phyloP scores from a whole-genome alignment of 177 flowering plant genomes.

The Vitis hybrid region DNA sequence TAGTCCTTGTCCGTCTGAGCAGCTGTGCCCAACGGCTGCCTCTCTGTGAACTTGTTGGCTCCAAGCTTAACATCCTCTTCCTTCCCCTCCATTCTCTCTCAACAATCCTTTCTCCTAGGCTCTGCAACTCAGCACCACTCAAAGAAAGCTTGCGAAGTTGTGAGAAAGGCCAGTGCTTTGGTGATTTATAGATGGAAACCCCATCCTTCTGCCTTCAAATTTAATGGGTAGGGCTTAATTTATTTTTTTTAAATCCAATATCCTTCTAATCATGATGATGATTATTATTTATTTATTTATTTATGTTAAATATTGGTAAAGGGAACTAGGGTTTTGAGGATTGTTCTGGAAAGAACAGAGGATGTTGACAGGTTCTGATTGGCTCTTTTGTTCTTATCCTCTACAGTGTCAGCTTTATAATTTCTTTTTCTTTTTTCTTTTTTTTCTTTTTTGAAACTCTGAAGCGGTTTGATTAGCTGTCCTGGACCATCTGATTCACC shows the following conservation, averaged over 20 bases:
- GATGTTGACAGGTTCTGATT: conserved; percentile 31
- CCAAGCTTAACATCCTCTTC: conserved; percentile 89
- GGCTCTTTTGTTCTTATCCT: conserved; percentile 35
- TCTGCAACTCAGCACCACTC: conserved; percentile 1
- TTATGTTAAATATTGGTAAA: background rate
- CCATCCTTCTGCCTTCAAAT: too few relatives aligned
- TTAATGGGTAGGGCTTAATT: too few relatives aligned
- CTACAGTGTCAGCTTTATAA: conserved; percentile 10
- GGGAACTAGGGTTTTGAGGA: conserved; percentile 14
- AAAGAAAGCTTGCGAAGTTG: background rate
- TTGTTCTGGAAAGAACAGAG: conserved; percentile 40
- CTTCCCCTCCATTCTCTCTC: conserved; percentile 64
- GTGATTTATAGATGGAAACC: too few relatives aligned
- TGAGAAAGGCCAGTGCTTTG: too few relatives aligned
- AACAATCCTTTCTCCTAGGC: background rate
- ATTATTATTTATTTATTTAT: too few relatives aligned
- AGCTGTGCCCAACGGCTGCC: conserved; percentile 81
- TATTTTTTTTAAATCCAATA: too few relatives aligned
- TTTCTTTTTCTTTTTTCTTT: background rate
- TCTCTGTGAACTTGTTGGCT: conserved; percentile 83
- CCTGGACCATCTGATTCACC: conserved; percentile 13
- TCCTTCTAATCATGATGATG: too few relatives aligned
- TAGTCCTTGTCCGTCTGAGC: conserved; percentile 58
- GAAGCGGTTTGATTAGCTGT: conserved; percentile 10
- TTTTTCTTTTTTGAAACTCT: background rate